Conservation (phyloP, 495 filamentous ascomycete genomes). For the Trichocladium uniseriatum region DNA sequence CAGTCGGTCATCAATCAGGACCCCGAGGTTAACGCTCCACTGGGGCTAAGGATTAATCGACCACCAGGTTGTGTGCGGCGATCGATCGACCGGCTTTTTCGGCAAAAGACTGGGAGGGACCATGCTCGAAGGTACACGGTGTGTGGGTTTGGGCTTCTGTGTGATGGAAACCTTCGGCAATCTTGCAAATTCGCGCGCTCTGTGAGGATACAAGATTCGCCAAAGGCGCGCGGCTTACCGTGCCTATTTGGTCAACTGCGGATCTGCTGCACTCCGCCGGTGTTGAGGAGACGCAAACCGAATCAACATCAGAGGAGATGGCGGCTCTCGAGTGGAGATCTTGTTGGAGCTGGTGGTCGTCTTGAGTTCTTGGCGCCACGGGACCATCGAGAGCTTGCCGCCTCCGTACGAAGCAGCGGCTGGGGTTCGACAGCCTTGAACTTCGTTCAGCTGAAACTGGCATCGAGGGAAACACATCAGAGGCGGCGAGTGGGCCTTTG, state of each 20-base stretch:
- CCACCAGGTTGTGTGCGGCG: conserved; percentile 2
- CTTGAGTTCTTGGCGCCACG: conserved; percentile 5
- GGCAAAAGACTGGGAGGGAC: conserved; percentile 1
- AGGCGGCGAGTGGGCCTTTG: no score
- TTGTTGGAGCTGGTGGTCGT: background rate
- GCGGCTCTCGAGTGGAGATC: conserved; percentile 6
- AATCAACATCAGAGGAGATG: background rate
- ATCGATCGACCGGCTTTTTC: conserved; percentile 11
- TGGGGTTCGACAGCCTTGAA: background rate
- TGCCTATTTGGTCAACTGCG: conserved; percentile 1
- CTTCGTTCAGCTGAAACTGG: no score
- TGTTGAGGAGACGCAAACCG: background rate
- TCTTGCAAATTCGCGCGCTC: background rate
- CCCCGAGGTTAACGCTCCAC: conserved; percentile 10
- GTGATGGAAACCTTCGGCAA: background rate
- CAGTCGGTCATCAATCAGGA: conserved; percentile 12
- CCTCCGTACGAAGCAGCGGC: background rate
- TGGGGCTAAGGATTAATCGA: conserved; percentile 13
- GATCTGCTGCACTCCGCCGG: background rate
- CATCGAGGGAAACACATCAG: no score
- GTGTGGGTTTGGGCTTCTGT: background rate
- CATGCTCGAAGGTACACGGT: background rate
- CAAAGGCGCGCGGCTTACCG: conserved; percentile 5
- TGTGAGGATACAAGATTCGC: background rate
- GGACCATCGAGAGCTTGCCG: no score